Conservation (phyloP, 345 rosid species). For the Stellera chamaejasme region DNA sequence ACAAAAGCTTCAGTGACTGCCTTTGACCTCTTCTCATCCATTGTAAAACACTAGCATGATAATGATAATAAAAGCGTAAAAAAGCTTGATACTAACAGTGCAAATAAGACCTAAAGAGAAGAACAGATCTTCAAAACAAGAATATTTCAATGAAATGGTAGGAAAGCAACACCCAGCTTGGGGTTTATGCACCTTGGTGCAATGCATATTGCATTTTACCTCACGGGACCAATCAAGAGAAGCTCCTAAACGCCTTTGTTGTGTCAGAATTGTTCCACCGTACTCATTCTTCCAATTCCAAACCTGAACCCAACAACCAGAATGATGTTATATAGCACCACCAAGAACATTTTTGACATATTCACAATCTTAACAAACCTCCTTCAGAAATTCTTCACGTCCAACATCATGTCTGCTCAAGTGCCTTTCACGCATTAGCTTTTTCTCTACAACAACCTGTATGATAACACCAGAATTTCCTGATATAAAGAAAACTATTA, state of each 20-base stretch:
- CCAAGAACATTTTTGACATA: background rate
- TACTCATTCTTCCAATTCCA: conserved; percentile 79
- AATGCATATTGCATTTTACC: conserved; percentile 26
- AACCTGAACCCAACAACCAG: conserved; percentile 33
- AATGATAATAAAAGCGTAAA: background rate
- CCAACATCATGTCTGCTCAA: conserved; percentile 80
- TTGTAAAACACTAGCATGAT: conserved; percentile 57
- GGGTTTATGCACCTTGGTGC: background rate
- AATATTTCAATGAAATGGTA: background rate
- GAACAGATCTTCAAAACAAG: background rate
- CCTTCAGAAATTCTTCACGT: conserved; percentile 55
- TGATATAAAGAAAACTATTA: no score
- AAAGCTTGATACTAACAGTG: conserved; percentile 5
- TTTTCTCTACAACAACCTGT: conserved; percentile 87
- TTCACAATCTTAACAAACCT: conserved; percentile 32
- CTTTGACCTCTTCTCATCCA: conserved; percentile 79
- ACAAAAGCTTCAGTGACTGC: conserved; percentile 83
- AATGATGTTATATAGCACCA: background rate
- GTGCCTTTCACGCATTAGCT: conserved; percentile 59
- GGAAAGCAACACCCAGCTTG: background rate
- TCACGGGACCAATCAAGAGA: conserved; percentile 96
- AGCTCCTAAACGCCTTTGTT: conserved; percentile 64
- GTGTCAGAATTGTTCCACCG: conserved; percentile 63
- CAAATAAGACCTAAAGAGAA: background rate
- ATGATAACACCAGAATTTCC: conserved; percentile 1